phyloP scores from a whole-genome alignment of 129 eudicot genomes.

The Arctium minus region DNA sequence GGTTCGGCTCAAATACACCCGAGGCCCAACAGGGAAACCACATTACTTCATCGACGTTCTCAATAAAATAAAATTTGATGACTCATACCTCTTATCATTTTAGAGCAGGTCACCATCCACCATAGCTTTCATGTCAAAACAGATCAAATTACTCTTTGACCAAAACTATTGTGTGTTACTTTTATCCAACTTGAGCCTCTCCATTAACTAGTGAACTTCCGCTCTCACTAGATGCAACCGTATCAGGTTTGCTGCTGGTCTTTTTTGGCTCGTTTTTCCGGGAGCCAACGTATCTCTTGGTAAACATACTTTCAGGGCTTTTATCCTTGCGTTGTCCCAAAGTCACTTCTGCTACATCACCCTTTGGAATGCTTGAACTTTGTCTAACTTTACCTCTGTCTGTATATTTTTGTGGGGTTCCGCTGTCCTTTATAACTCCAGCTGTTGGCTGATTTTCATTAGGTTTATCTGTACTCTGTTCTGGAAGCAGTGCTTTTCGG shows the following conservation, averaged over 20 bases:
- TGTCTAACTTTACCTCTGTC: conserved; percentile 46
- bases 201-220: conserved; percentile 58
- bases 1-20: too few species aligned
- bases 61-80: not conserved
- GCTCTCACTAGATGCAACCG: conserved; percentile 28
- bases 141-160: conserved; percentile 8
- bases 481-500: conserved; percentile 88
- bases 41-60: not conserved
- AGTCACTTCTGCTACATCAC: conserved; percentile 17
- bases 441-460: conserved; percentile 35
- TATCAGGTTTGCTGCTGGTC: conserved; percentile 42
- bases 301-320: conserved; percentile 33
- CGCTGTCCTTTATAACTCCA: conserved; percentile 37
- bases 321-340: conserved; percentile 18
- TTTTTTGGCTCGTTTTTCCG: conserved; percentile 41
- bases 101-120: conserved; percentile 19
- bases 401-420: conserved; percentile 33
- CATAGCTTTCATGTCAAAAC: conserved; percentile 18
- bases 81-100: conserved; percentile 19
- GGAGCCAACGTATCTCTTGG: conserved; percentile 38
- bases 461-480: conserved; percentile 47
- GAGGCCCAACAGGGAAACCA: not conserved
- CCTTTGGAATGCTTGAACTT: conserved; percentile 30
- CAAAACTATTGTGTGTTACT: not conserved
- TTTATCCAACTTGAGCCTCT: conserved; percentile 68